Percentiles rank a stretch among this genome's conserved stretches.
Conservation (phyloP, 1,139 yeast genomes). For the Sugiyamaella japonica region DNA sequence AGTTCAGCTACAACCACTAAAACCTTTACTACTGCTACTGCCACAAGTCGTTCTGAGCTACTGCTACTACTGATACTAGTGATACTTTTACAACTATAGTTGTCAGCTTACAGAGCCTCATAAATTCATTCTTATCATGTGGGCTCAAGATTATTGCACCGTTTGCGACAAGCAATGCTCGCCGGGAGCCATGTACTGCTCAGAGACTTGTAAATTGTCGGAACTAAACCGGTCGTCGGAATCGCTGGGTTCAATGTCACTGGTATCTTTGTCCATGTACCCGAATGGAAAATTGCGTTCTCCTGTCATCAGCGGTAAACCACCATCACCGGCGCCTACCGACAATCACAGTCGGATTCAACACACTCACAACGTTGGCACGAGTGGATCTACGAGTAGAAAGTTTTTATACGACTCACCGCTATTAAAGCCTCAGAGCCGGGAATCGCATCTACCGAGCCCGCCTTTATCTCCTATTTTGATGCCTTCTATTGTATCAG, state of each 20-base stretch:
- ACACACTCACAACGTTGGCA: too few relatives aligned
- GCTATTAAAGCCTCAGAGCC: conserved; percentile 27
- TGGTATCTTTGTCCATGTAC: conserved; percentile 23
- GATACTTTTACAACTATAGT: not conserved
- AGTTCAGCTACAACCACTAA: too few relatives aligned
- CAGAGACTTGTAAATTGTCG: conserved; percentile 39
- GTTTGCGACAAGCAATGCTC: conserved; percentile 48
- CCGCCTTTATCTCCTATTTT: conserved; percentile 29
- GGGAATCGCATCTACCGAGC: conserved; percentile 18
- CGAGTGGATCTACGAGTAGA: not conserved
- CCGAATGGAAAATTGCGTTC: conserved; percentile 23
- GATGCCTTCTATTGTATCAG: conserved; percentile 19
- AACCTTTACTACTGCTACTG: too few relatives aligned
- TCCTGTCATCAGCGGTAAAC: conserved; percentile 5
- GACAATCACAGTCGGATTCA: too few relatives aligned
- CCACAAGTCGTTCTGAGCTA: too few relatives aligned
- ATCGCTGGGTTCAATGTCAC: conserved; percentile 14
- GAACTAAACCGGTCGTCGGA: conserved; percentile 19
- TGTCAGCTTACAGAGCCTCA: not conserved
- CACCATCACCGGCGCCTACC: not conserved
- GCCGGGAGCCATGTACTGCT: conserved; percentile 44
- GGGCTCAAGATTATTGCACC: conserved; percentile 47
- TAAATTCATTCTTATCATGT: conserved; percentile 29
- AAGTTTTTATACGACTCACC: conserved; percentile 37
- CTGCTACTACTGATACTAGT: not conserved